Evolutionary conservation across 106 monocot genomes (phyloP).

Genomic region (Dactylorhiza incarnata): DNA sequence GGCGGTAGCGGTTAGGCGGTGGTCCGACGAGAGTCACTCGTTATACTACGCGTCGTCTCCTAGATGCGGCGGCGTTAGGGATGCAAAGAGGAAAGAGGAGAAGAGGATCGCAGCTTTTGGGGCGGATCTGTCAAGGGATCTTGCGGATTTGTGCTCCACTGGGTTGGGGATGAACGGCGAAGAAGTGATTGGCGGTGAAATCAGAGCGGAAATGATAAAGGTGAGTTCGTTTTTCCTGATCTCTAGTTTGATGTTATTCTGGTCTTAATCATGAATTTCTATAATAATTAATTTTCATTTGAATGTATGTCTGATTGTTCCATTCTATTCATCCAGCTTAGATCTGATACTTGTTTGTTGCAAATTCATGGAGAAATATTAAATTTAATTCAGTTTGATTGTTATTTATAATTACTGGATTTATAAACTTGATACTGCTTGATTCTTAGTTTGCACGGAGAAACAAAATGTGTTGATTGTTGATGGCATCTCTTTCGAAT

Average conservation of each 20-base stretch:
- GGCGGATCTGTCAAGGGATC: conserved; percentile 29
- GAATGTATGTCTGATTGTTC: too few species aligned
- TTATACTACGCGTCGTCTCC: conserved; percentile 8
- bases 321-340: too few species aligned
- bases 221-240: conserved; percentile 19
- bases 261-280: too few species aligned
- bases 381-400: too few species aligned
- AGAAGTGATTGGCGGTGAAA: conserved; percentile 13
- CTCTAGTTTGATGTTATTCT: neutral
- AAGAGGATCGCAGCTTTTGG: conserved; percentile 28
- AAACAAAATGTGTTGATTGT: too few species aligned
- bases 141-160: conserved; percentile 13
- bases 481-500: too few species aligned
- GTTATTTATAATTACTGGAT: too few species aligned
- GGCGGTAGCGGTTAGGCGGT: neutral
- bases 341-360: too few species aligned
- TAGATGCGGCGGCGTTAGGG: conserved; percentile 6
- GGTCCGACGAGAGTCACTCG: conserved; percentile 17
- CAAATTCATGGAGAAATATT: too few species aligned
- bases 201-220: conserved; percentile 26
- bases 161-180: conserved; percentile 4
- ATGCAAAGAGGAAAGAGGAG: conserved; percentile 23
- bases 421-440: too few species aligned
- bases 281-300: too few species aligned
- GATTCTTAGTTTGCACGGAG: too few species aligned